Evolutionary conservation across 1,284 basidiomycete genomes (phyloP), one percentile per base, ranked within the genome.

Genomic region (Trichosporon sp.): DNA sequence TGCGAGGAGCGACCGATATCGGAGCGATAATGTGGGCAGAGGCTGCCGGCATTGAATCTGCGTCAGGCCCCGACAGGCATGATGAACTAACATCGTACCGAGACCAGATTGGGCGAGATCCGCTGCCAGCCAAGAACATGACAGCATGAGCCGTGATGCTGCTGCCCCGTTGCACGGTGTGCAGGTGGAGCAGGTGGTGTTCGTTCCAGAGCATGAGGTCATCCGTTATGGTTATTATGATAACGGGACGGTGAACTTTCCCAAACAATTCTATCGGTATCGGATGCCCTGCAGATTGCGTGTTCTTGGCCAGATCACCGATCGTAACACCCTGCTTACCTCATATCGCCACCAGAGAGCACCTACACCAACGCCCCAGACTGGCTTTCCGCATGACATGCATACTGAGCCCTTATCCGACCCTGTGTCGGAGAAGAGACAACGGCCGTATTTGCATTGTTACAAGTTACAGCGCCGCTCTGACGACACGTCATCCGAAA

Each of bases 171-270:
- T 26, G 40, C 14, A 37, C 35, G 8, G 8, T 43, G 40, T 26
- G 26, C 26, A 26, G 26, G 26, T 26, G 26, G 26, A 26, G 26
- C 8, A 43, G 43, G 14, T 46, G 43, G 43, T 46, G 43, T 16
- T 4, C 16, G 43, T n/a, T n/a, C 43, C 43, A n/a, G 14, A 46
- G 43, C 43, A n/a, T 46, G 43, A 46, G 43, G 43, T 46, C 43
- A 46, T 46, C 43, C 43, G 43, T 46, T 46, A 46, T 46, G 43
- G 43, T 46, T 46, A 46, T 46, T 46, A 46, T 46, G 43, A 46
- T 46, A 46, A 46, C 43, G 43, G 43, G 43, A 46, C 43, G 16
- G 4, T 46, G 43, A 46, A 46, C 16, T 46, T 46, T 46, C 43
- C 43, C 43, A 46, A 46, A 46, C 43, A 46, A 46, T 46, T 46